Base-by-base conservation (phyloP, 2,329 filamentous ascomycete genomes). In the Trichoderma semiorbis region DNA sequence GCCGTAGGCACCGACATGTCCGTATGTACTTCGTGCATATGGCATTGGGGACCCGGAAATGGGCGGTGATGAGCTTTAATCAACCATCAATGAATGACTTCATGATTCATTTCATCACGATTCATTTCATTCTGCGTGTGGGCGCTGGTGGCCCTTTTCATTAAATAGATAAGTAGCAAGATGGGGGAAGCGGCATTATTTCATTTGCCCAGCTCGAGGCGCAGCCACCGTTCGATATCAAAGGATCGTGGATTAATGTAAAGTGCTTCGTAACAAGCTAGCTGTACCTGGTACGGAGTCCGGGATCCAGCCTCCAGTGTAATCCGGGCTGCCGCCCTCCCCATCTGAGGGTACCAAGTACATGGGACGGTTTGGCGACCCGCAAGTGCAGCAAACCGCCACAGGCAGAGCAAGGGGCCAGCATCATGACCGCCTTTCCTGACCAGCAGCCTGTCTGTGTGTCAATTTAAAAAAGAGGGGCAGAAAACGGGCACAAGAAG, bases 341-440 rank as follows among this genome's bases (percentile, higher is more conserved):
- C 53, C 53, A 55, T 47, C 53, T 24, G 26, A 2, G 36, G 26
- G 64, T 67, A 67, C 64, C 64, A 43, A 67, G 50, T 67, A 67
- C 64, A 67, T 67, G 64, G 62, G 63, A 66, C 63, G 43, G 64
- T 39, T 68, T 34, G 34, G 55, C 34, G 65, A 58, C 55, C 65
- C 65, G 65, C 65, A 47, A 14, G 14, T 24, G 53, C 55, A 47
- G 24, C 32, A 68, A 68, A 32, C 55, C 64, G 64, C 50, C 32
- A 28, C 32, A 36, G 57, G 14, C 32, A 43, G 65, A 69, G 57
- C 66, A 69, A 61, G 66, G 66, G 66, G 66, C 28, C 28, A n/a
- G 39, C 26, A 50, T 62, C 66, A 69, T 62, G 66, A 69, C 66
- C 66, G 66, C 66, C 66, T 69, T 69, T 69, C 57, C 57, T 21